Percentiles rank a stretch among this genome's conserved stretches.
Conservation (phyloP, 768 basidiomycete genomes). For the Mycena vitilis region DNA sequence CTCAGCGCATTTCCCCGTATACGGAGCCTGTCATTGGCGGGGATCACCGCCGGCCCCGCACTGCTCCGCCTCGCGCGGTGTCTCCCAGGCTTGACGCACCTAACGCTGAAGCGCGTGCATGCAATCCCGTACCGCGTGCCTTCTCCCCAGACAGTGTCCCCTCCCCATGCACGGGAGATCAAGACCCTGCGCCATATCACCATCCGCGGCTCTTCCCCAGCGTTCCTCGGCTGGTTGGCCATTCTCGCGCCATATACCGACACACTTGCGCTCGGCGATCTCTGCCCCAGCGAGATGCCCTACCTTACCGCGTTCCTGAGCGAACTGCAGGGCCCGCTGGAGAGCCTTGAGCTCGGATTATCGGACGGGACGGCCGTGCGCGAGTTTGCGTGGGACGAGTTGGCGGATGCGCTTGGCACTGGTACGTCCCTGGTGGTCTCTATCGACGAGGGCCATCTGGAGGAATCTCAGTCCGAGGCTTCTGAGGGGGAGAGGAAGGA, state of each 20-base stretch:
- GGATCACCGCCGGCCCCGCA: slow-evolving; percentile 19
- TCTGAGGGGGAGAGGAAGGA: not conserved
- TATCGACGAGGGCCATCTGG: not conserved
- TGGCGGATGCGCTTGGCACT: slow-evolving; percentile 3
- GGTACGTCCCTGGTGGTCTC: slow-evolving; percentile 9
- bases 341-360: slow-evolving; percentile 10
- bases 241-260: slow-evolving; percentile 5
- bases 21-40: slow-evolving; percentile 10
- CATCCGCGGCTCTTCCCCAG: slow-evolving; percentile 30
- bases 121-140: slow-evolving; percentile 25
- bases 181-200: slow-evolving; percentile 1
- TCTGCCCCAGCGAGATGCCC: slow-evolving; percentile 20
- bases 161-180: not conserved
- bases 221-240: slow-evolving; percentile 30
- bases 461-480: not conserved
- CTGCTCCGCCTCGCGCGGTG: slow-evolving; percentile 23
- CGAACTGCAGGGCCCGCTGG: not conserved
- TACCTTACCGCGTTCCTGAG: slow-evolving; percentile 10
- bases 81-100: slow-evolving; percentile 1
- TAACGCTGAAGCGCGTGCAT: slow-evolving; percentile 20
- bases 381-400: slow-evolving; percentile 20
- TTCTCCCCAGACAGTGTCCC: not conserved
- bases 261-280: slow-evolving; percentile 15
- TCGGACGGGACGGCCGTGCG: not conserved
- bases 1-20: slow-evolving; percentile 21